A percentile compares a stretch with the other conserved stretches of the same genome.
Conservation (phyloP, 2,329 filamentous ascomycete species). For the Paracoccidioides brasiliensis region DNA sequence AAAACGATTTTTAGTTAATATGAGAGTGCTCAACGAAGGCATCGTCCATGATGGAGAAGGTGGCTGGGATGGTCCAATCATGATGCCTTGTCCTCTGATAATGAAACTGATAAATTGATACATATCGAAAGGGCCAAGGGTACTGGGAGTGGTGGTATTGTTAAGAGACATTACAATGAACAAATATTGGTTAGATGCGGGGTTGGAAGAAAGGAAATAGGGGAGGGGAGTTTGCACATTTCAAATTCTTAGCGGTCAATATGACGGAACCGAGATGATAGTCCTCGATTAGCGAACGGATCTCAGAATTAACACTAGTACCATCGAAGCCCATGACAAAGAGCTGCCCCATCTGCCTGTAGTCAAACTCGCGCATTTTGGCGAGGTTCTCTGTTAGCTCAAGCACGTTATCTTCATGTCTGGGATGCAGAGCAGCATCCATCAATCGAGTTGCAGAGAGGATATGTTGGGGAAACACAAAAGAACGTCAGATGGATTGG, state of each 20-base stretch:
- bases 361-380: conserved; percentile 58
- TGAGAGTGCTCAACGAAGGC: background rate
- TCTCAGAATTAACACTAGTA: conserved; percentile 48
- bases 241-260: conserved; percentile 52
- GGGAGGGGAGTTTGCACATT: conserved; percentile 41
- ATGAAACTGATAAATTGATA: background rate
- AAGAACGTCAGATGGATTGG: background rate
- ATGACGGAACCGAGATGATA: conserved; percentile 74
- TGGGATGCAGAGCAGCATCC: background rate
- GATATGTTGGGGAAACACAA: background rate
- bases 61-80: background rate
- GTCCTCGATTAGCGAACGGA: conserved; percentile 48
- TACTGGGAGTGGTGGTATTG: no score
- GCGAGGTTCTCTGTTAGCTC: conserved; percentile 41
- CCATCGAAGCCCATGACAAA: conserved; percentile 59
- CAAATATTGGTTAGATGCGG: conserved; percentile 1
- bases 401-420: conserved; percentile 8
- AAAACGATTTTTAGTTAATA: background rate
- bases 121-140: background rate
- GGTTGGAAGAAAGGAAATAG: conserved; percentile 1
- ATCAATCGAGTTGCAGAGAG: background rate
- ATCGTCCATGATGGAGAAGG: background rate
- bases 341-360: conserved; percentile 42
- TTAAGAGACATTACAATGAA: background rate
- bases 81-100: no score